A percentile compares a stretch with the other conserved stretches of the same genome.
Evolutionary conservation across 495 filamentous ascomycete species (phyloP).

Genomic region (Podospora pseudopauciseta): DNA sequence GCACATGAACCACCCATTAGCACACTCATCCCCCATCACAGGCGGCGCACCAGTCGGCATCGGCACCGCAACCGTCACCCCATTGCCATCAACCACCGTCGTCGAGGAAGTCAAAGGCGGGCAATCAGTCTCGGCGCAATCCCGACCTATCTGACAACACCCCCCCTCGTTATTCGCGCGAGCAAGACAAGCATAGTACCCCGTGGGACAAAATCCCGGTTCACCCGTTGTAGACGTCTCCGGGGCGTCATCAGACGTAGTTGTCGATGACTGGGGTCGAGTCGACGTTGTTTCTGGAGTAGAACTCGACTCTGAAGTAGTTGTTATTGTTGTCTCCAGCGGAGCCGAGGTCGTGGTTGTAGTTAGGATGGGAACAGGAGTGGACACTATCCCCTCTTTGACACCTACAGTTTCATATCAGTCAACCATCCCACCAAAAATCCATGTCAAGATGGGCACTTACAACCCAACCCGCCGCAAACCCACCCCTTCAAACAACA

Average conservation of each 20-base stretch:
- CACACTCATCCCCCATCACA: conserved; percentile 51
- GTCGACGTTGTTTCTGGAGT: conserved; percentile 36
- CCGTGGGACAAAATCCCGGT: conserved; percentile 50
- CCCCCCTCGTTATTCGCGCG: conserved; percentile 43
- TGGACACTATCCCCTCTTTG: conserved; percentile 21
- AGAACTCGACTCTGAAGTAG: conserved; percentile 25
- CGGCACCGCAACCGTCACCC: conserved; percentile 66
- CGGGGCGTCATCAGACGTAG: conserved; percentile 19
- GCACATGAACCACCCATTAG: conserved; percentile 75
- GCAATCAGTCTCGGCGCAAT: conserved; percentile 61
- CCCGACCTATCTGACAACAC: conserved; percentile 70
- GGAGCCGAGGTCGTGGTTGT: conserved; percentile 10
- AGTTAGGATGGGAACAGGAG: conserved; percentile 30
- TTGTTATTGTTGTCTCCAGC: too few relatives aligned
- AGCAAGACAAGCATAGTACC: conserved; percentile 54
- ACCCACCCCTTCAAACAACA: conserved; percentile 81
- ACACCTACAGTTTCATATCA: conserved; percentile 18
- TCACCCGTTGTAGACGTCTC: background rate
- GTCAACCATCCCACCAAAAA: too few relatives aligned
- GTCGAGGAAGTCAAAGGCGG: conserved; percentile 52
- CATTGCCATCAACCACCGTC: conserved; percentile 57
- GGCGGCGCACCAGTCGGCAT: conserved; percentile 36
- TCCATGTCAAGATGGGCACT: conserved; percentile 30
- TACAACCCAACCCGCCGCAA: conserved; percentile 79
- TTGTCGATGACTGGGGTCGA: conserved; percentile 37